Conservation (phyloP, 2,329 filamentous ascomycete species). For the Fusarium neocosmosporiellum region DNA sequence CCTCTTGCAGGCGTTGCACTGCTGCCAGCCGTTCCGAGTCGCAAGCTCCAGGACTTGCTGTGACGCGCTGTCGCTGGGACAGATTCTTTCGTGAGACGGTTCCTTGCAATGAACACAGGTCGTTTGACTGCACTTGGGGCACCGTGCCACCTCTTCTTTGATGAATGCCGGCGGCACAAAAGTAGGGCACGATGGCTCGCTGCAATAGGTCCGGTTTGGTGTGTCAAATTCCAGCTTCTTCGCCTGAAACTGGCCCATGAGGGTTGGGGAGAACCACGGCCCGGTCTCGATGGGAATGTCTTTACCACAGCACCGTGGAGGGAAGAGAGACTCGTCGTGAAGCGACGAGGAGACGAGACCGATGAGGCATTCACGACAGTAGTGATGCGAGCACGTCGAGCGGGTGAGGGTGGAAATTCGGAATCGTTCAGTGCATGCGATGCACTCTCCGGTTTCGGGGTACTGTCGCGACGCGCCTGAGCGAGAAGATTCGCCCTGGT, state of each 20-base stretch:
- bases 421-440: slow-evolving; percentile 6
- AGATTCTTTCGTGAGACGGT: slow-evolving; percentile 57
- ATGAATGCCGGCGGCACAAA: slow-evolving; percentile 58
- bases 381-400: slow-evolving; percentile 57
- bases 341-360: slow-evolving; percentile 57
- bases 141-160: slow-evolving; percentile 50
- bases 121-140: slow-evolving; percentile 52
- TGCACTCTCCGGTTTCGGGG: neutral
- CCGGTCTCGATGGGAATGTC: slow-evolving; percentile 51
- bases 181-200: slow-evolving; percentile 52
- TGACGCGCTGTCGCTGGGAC: slow-evolving; percentile 55
- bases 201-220: slow-evolving; percentile 63
- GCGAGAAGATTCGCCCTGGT: neutral
- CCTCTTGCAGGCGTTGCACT: slow-evolving; percentile 57
- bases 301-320: slow-evolving; percentile 63
- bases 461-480: neutral
- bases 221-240: slow-evolving; percentile 64
- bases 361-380: slow-evolving; percentile 62
- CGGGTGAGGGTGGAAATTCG: accelerated
- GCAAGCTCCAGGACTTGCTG: slow-evolving; percentile 56
- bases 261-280: slow-evolving; percentile 48
- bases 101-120: slow-evolving; percentile 66
- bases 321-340: slow-evolving; percentile 63
- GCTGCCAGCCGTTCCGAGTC: slow-evolving; percentile 59
- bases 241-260: slow-evolving; percentile 52